Conservation (phyloP, 345 rosid species). For the Brassica cretica region DNA sequence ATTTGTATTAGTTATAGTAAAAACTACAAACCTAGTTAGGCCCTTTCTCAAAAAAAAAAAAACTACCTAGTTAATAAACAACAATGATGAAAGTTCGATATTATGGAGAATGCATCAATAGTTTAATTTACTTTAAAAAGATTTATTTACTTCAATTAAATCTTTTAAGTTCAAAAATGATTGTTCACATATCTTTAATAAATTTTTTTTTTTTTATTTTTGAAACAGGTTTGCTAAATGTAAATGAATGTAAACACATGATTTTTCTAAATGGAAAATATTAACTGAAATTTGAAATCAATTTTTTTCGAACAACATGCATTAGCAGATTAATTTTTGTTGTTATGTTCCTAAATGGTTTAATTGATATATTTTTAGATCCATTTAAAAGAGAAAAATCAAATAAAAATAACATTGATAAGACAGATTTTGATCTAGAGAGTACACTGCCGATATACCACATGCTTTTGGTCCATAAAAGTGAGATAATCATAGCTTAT, state of each 20-base stretch:
- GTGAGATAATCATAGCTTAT: not conserved
- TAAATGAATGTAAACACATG: not conserved
- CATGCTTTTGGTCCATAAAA: constrained; percentile 23
- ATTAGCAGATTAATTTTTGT: not conserved
- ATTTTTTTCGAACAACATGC: not conserved
- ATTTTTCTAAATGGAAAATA: not conserved
- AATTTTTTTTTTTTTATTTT: too few species aligned
- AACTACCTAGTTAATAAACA: not conserved
- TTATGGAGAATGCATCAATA: not conserved
- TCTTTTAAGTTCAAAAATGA: not conserved
- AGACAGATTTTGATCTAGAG: constrained; percentile 23
- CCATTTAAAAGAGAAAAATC: not conserved
- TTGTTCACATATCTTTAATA: not conserved
- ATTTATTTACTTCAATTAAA: not conserved
- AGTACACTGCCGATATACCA: constrained; percentile 17
- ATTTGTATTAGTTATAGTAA: not conserved
- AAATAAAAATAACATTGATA: constrained; percentile 12
- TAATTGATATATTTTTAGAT: not conserved
- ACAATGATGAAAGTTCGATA: not conserved
- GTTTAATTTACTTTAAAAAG: not conserved
- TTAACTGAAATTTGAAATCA: not conserved
- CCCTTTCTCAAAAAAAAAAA: too few species aligned
- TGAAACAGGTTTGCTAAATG: not conserved
- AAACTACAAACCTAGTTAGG: not conserved
- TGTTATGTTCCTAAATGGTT: not conserved